Percentiles rank a stretch among this genome's conserved stretches.
Evolutionary conservation across 345 rosid genomes (phyloP).

Genomic region (Geranium rotundifolium): DNA sequence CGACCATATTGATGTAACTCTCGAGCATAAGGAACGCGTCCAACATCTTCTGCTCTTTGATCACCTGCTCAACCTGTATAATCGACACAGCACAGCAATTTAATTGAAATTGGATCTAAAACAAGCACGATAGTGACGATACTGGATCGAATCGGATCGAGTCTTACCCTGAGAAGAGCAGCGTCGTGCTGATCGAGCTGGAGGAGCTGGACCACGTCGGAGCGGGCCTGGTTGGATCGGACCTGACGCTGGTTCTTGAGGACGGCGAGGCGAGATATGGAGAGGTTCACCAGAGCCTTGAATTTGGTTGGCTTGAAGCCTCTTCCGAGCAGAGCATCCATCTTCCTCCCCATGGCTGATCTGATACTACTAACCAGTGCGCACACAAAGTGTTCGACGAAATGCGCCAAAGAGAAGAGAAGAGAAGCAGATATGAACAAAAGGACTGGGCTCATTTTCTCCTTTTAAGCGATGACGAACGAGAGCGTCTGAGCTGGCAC

Average conservation of each 20-base stretch:
- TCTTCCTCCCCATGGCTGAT: conserved; percentile 12
- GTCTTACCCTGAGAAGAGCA: conserved; percentile 33
- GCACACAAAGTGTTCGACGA: too few species aligned
- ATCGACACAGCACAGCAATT: background rate
- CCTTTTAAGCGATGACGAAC: too few species aligned
- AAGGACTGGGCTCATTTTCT: too few species aligned
- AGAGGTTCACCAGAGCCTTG: conserved; percentile 26
- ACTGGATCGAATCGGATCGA: background rate
- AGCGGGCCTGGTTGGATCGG: conserved; percentile 27
- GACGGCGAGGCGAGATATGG: conserved; percentile 33
- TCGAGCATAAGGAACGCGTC: conserved; percentile 35
- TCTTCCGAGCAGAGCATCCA: conserved; percentile 27
- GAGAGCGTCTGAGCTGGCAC: too few species aligned
- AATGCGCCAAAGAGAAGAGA: too few species aligned
- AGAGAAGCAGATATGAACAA: too few species aligned
- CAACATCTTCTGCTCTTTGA: conserved; percentile 33
- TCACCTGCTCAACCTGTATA: conserved; percentile 35
- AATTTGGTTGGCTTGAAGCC: conserved; percentile 28
- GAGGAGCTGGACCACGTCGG: conserved; percentile 39
- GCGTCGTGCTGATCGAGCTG: conserved; percentile 33
- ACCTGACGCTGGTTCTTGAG: conserved; percentile 32
- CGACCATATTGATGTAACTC: conserved; percentile 28
- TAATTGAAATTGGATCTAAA: background rate
- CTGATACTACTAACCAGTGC: too few species aligned
- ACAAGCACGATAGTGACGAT: background rate